These are phyloP conservation scores for Jaenimonas drosophilae DNA, from an alignment of 208 protist species.

Conservation along the genomic window DNA sequence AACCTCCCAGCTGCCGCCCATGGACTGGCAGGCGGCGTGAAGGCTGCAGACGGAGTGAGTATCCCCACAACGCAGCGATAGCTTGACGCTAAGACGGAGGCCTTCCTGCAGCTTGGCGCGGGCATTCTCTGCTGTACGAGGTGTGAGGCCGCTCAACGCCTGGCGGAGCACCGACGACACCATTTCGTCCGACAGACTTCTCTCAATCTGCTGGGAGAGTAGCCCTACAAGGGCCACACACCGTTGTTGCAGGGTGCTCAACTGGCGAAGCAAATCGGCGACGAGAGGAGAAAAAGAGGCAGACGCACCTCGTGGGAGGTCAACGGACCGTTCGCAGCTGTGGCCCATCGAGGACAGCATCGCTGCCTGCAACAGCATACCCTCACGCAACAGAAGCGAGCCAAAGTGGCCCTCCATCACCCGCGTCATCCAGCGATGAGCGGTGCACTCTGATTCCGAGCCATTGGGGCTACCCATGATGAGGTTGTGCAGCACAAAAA, in stretches of 20 bases:
- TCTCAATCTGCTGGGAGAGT: too few species aligned
- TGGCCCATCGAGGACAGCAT: slow-evolving; percentile 67
- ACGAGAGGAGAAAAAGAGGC: background rate
- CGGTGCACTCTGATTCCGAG: too few species aligned
- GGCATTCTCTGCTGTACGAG: slow-evolving; percentile 17
- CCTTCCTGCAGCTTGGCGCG: slow-evolving; percentile 32
- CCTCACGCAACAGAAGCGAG: slow-evolving; percentile 43
- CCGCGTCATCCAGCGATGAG: slow-evolving; percentile 4
- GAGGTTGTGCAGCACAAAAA: slow-evolving; percentile 49
- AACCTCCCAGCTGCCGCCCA: slow-evolving; percentile 65
- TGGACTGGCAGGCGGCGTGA: slow-evolving; percentile 20
- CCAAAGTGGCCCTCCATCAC: slow-evolving; percentile 8
- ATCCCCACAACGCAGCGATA: slow-evolving; percentile 28
- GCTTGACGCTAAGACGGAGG: slow-evolving; percentile 52
- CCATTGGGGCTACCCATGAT: too few species aligned
- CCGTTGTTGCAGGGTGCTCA: too few species aligned
- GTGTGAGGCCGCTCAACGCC: slow-evolving; percentile 13
- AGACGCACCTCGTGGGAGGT: slow-evolving; percentile 14
- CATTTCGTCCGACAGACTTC: too few species aligned
- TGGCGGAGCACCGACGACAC: background rate
- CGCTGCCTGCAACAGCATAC: slow-evolving; percentile 61
- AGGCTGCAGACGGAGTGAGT: slow-evolving; percentile 23
- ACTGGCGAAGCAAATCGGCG: background rate
- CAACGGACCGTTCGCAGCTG: slow-evolving; percentile 38
- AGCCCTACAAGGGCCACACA: too few species aligned